Base-by-base conservation (phyloP, 108 stramenopile species). In the Phaeodactylum tricornutum region DNA sequence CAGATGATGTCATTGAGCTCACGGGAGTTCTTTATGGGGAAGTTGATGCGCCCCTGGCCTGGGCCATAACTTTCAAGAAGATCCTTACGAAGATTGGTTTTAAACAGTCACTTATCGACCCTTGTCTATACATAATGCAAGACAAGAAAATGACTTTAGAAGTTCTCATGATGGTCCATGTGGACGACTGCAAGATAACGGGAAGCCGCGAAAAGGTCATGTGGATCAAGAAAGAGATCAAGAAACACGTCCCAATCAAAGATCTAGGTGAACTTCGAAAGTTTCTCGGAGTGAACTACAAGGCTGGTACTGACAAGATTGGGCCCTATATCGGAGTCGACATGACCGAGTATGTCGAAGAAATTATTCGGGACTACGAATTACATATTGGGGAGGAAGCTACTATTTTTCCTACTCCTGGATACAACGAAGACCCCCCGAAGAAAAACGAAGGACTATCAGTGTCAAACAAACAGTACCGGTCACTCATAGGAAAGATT, bases 251-350 rank as follows among this genome's bases (percentile, higher is more conserved):
- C 43, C 19, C 41, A 7, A 52, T 60, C 23, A 41, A 8, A 3
- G 59, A 60, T 17, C 32, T 52, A 14, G 59, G 59, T 20, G 27
- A 37, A 7, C 11, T 60, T 28, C 27, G 29, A 21, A 51, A 53
- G 38, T 41, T 42, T 29, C 23, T 60, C 3, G 59, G 59, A 3
- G 50, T 60, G 2, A 22, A 23, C 29, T 60, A 60, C 40, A 40
- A 51, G 32, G 2, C 3, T 7, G 24, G 34, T 6, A 23, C 8
- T 3, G 49, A 50, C 22, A 32, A 29, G 4, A n/a, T 14, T 3
- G 32, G 49, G 3, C 5, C 5, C 24, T 45, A 45, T 9, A 27
- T 21, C 19, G 44, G 28, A 26, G 20, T 22, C 4, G 4, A n/a
- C 5, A 45, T 45, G 44, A 22, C 24, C 15, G 24, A 45, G 19